A percentile compares a stretch with the other conserved stretches of the same genome.
These are phyloP conservation scores for Boletus sp. DNA, from an alignment of 1,284 basidiomycete species.

Conservation along the genomic window DNA sequence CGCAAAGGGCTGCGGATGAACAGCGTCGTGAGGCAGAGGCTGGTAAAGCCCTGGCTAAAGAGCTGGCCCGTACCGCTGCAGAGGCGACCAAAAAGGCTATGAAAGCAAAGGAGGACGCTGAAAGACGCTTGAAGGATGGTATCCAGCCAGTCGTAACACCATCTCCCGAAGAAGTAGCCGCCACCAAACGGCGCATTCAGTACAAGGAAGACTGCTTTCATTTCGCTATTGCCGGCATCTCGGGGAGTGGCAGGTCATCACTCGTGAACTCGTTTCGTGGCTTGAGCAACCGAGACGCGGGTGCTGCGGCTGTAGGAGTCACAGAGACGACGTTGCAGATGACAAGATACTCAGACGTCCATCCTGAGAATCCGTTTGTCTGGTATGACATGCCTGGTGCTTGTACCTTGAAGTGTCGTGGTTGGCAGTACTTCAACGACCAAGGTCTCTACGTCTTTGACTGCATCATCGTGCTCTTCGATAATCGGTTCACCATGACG, in stretches of 20 bases:
- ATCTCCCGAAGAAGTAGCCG: slow-evolving; percentile 12
- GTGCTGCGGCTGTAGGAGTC: slow-evolving; percentile 24
- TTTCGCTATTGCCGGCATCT: slow-evolving; percentile 20
- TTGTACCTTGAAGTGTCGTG: slow-evolving; percentile 22
- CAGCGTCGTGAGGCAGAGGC: slow-evolving; percentile 19
- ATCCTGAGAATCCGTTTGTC: slow-evolving; percentile 20
- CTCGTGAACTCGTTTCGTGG: slow-evolving; percentile 27
- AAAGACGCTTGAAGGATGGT: slow-evolving; percentile 22
- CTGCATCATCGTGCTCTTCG: slow-evolving; percentile 27
- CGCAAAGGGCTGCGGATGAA: slow-evolving; percentile 20
- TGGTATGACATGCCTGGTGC: slow-evolving; percentile 30
- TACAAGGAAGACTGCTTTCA: slow-evolving; percentile 24
- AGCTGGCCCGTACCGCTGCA: slow-evolving; percentile 12
- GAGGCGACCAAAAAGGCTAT: slow-evolving; percentile 19
- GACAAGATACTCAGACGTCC: slow-evolving; percentile 23
- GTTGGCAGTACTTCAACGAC: slow-evolving; percentile 31
- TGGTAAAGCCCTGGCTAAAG: slow-evolving; percentile 16
- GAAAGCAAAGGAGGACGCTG: slow-evolving; percentile 16
- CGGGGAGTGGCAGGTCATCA: slow-evolving; percentile 26
- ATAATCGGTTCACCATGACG: slow-evolving; percentile 29
- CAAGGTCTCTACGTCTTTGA: slow-evolving; percentile 30
- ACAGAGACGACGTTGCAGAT: slow-evolving; percentile 23
- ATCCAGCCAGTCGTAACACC: slow-evolving; percentile 24
- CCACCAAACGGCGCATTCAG: slow-evolving; percentile 15
- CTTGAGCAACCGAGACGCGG: slow-evolving; percentile 8